Conservation (phyloP, 495 filamentous ascomycete species). For the Tetracladium setigerum region DNA sequence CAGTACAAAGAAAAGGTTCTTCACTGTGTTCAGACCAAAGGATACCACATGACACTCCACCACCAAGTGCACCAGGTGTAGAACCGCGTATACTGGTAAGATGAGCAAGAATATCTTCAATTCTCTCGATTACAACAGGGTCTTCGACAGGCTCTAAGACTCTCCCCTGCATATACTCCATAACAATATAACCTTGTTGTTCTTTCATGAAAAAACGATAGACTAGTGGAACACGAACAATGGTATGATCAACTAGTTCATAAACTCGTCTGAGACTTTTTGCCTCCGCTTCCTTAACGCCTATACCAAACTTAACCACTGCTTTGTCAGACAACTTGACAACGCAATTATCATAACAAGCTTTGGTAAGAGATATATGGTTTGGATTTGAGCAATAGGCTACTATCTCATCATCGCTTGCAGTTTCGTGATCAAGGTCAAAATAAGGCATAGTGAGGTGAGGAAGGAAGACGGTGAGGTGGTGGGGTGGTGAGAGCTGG, state of each 20-base stretch:
- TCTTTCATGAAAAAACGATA: constrained; percentile 24
- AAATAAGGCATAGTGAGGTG: no score
- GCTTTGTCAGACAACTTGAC: constrained; percentile 4
- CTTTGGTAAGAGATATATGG: no score
- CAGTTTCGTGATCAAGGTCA: no score
- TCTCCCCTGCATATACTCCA: constrained; percentile 28
- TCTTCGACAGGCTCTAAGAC: constrained; percentile 21
- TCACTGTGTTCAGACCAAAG: constrained; percentile 5
- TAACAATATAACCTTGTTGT: constrained; percentile 26
- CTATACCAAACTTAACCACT: constrained; percentile 17
- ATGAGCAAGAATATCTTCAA: constrained; percentile 21
- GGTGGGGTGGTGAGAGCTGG: no score
- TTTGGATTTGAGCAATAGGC: no score
- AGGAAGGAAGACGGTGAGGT: no score
- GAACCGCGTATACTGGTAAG: constrained; percentile 16
- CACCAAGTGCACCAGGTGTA: constrained; percentile 12
- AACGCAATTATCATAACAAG: no score
- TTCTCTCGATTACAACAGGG: constrained; percentile 9
- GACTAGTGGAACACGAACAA: constrained; percentile 26
- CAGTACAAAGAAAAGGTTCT: not conserved
- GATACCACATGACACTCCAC: not conserved
- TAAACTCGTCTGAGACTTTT: constrained; percentile 25
- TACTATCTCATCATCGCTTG: no score
- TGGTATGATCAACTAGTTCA: constrained; percentile 22
- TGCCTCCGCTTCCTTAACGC: constrained; percentile 24